These are phyloP conservation scores for Kodamaea restingae DNA, from an alignment of 805 yeast genomes.

Conservation along the genomic window DNA sequence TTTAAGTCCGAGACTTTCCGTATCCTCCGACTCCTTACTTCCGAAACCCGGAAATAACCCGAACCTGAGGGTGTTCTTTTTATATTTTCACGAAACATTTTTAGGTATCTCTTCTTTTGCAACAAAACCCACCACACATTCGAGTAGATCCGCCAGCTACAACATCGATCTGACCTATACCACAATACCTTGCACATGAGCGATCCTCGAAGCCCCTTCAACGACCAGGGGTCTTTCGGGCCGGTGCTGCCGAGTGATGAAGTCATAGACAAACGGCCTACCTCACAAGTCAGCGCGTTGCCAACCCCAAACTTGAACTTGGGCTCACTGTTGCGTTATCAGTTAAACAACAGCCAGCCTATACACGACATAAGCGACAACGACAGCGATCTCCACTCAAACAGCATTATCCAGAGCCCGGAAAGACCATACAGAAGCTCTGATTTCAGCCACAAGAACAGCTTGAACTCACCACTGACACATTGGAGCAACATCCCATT, in stretches of 20 bases:
- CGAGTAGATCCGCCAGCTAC: no score
- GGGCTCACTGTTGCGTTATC: slow-evolving; percentile 1
- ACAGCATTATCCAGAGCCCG: background rate
- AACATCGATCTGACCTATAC: background rate
- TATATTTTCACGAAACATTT: slow-evolving; percentile 1
- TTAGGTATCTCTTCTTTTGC: background rate
- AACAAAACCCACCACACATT: background rate
- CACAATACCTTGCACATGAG: background rate
- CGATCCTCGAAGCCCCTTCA: slow-evolving; percentile 3
- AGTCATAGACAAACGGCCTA: background rate
- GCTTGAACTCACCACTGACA: no score
- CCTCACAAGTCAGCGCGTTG: background rate
- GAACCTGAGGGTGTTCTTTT: background rate
- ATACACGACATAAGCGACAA: background rate
- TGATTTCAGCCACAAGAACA: no score
- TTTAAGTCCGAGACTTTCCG: background rate
- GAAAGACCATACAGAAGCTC: background rate
- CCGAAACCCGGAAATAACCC: background rate
- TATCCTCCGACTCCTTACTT: no score
- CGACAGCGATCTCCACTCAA: background rate
- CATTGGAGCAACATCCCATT: no score
- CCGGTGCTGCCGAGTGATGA: background rate
- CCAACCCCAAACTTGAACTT: slow-evolving; percentile 2
- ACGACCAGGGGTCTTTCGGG: slow-evolving; percentile 2
- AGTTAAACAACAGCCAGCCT: background rate